Conservation (phyloP, 2,329 filamentous ascomycete genomes). For the Paraphoma sp. region DNA sequence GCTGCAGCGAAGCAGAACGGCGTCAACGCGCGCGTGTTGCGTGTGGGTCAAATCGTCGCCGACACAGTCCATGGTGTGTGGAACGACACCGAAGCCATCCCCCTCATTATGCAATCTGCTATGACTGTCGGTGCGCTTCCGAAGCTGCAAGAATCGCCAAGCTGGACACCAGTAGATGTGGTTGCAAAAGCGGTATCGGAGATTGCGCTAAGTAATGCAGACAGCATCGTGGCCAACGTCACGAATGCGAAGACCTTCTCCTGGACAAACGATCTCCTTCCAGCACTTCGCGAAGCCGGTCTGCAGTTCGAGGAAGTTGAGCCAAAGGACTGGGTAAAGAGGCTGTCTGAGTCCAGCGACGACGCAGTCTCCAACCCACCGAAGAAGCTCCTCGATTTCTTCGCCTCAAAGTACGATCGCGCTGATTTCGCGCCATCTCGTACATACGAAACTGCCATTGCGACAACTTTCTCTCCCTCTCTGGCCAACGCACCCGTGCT, state of each 20-base stretch:
- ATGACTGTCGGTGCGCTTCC: slow-evolving; percentile 57
- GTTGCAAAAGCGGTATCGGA: slow-evolving; percentile 32
- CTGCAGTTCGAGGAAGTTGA: slow-evolving; percentile 33
- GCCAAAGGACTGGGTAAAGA: slow-evolving; percentile 31
- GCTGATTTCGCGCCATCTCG: slow-evolving; percentile 16
- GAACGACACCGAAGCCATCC: slow-evolving; percentile 59
- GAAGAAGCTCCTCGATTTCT: slow-evolving; percentile 62
- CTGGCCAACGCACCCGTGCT: slow-evolving; percentile 21
- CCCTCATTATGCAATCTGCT: slow-evolving; percentile 57
- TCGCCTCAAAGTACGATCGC: slow-evolving; percentile 58
- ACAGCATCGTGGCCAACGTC: slow-evolving; percentile 57
- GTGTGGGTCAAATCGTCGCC: slow-evolving; percentile 56
- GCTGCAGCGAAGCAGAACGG: slow-evolving; percentile 20
- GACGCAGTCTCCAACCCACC: slow-evolving; percentile 60
- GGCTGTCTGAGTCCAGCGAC: slow-evolving; percentile 52
- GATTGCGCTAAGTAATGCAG: slow-evolving; percentile 26
- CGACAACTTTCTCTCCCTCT: slow-evolving; percentile 19
- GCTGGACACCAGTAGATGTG: slow-evolving; percentile 43
- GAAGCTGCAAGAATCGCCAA: slow-evolving; percentile 46
- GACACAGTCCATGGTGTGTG: slow-evolving; percentile 56
- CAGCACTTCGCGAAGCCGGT: slow-evolving; percentile 55
- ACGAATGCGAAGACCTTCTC: slow-evolving; percentile 58
- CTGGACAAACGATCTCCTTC: slow-evolving; percentile 62
- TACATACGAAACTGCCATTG: slow-evolving; percentile 24
- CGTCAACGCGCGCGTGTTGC: slow-evolving; percentile 32